Percentiles rank a stretch among this genome's conserved stretches.
phyloP scores from a whole-genome alignment of 768 basidiomycete genomes.

The Porphyrellus cyaneotinctus region DNA sequence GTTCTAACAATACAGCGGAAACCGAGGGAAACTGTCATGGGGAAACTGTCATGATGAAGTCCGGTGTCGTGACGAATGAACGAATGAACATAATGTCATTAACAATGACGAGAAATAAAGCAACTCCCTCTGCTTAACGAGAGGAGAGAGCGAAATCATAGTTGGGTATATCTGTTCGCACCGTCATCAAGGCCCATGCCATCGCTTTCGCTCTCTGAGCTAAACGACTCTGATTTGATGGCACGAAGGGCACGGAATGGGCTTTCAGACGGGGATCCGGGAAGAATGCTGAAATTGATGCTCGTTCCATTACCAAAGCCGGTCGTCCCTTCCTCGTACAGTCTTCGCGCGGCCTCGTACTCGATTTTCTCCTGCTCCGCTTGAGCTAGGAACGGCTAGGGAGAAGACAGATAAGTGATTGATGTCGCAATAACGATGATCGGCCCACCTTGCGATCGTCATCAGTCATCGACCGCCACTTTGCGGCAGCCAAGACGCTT shows the following conservation, averaged over 20 bases:
- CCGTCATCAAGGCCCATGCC: conserved; percentile 51
- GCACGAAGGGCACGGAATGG: conserved; percentile 39
- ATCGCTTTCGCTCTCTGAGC: conserved; percentile 71
- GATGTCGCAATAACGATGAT: neutral
- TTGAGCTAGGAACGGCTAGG: conserved; percentile 85
- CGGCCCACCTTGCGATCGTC: conserved; percentile 81
- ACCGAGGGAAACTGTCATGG: conserved; percentile 33
- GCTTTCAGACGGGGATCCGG: conserved; percentile 55
- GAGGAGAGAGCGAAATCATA: conserved; percentile 26
- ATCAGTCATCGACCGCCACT: conserved; percentile 91
- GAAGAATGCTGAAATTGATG: conserved; percentile 81
- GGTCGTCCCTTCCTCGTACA: conserved; percentile 82
- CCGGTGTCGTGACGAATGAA: conserved; percentile 29
- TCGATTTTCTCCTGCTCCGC: conserved; percentile 95
- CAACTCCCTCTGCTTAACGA: conserved; percentile 8
- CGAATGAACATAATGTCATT: conserved; percentile 19
- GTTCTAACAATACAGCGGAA: conserved; percentile 41
- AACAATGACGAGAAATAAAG: conserved; percentile 31
- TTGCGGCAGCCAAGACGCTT: conserved; percentile 87
- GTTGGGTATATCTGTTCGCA: conserved; percentile 35
- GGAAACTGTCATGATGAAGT: conserved; percentile 28
- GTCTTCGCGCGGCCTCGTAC: conserved; percentile 78
- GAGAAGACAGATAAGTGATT: conserved; percentile 15
- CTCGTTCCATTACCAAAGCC: conserved; percentile 61
- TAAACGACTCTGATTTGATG: conserved; percentile 57